phyloP scores from a whole-genome alignment of 2,329 filamentous ascomycete genomes.

The Pseudohalonectria lignicola region DNA sequence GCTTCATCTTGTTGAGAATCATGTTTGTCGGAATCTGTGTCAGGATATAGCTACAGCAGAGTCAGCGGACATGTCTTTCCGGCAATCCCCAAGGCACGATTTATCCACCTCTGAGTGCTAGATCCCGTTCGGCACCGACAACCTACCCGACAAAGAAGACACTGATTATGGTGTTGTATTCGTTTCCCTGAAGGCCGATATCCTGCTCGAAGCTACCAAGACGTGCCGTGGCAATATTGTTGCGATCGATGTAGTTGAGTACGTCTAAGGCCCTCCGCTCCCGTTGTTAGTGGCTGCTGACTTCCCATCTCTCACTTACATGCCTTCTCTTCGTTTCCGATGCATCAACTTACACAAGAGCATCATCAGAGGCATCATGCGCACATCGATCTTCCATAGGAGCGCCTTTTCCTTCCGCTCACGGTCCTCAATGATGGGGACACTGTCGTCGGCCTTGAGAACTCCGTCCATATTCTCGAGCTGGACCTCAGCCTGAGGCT shows the following conservation, averaged over 20 bases:
- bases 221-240: conserved; percentile 21
- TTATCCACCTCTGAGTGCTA: too few relatives aligned
- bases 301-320: too few relatives aligned
- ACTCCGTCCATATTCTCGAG: background rate
- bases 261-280: too few relatives aligned
- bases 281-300: too few relatives aligned
- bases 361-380: conserved; percentile 41
- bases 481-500: background rate
- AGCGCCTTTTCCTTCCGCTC: conserved; percentile 35
- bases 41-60: too few relatives aligned
- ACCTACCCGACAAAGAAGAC: conserved; percentile 23
- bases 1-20: conserved; percentile 29
- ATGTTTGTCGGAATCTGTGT: conserved; percentile 31
- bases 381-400: conserved; percentile 44
- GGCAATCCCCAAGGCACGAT: too few relatives aligned
- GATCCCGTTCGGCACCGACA: conserved; percentile 22
- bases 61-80: too few relatives aligned
- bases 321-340: too few relatives aligned
- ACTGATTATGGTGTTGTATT: conserved; percentile 24
- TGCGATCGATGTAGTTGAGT: conserved; percentile 43
- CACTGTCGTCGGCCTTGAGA: background rate
- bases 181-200: conserved; percentile 22
- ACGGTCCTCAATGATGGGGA: conserved; percentile 10
- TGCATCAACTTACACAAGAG: conserved; percentile 21
- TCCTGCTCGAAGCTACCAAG: conserved; percentile 32